A percentile compares a stretch with the other conserved stretches of the same genome.
phyloP scores from a whole-genome alignment of 768 basidiomycete species.

The Hemileccinum rubropunctum region DNA sequence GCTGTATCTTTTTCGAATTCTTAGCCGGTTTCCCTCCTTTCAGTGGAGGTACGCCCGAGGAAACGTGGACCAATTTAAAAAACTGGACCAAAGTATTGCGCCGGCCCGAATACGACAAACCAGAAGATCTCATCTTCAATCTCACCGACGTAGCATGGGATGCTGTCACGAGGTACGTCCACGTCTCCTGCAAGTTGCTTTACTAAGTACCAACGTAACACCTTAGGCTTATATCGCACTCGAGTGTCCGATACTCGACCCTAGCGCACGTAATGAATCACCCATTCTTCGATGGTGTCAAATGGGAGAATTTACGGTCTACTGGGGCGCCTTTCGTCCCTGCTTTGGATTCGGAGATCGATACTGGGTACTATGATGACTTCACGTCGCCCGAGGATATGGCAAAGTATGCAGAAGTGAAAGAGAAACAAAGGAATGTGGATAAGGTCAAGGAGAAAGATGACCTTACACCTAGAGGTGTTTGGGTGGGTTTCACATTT shows the following conservation, averaged over 20 bases:
- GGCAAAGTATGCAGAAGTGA: conserved; percentile 98
- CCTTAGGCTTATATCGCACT: conserved; percentile 79
- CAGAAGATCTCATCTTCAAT: conserved; percentile 97
- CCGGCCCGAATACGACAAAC: conserved; percentile 93
- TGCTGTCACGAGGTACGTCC: conserved; percentile 74
- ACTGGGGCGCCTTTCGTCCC: conserved; percentile 90
- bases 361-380: conserved; percentile 94
- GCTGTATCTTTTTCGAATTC: conserved; percentile 98
- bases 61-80: conserved; percentile 98
- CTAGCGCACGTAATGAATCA: conserved; percentile 71
- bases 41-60: conserved; percentile 91
- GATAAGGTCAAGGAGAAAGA: conserved; percentile 90
- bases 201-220: conserved; percentile 3
- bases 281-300: conserved; percentile 75
- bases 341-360: conserved; percentile 88
- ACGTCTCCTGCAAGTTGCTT: neutral
- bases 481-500: conserved; percentile 92
- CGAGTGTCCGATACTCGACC: conserved; percentile 74
- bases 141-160: conserved; percentile 93
- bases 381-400: conserved; percentile 88
- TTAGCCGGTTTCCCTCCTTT: conserved; percentile 97
- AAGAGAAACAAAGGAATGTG: conserved; percentile 95
- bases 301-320: conserved; percentile 78
- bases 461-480: conserved; percentile 64
- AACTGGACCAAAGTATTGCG: conserved; percentile 93